Base-by-base conservation (phyloP, 169 alveolate genomes). In the Cyclospora cayetanensis region DNA sequence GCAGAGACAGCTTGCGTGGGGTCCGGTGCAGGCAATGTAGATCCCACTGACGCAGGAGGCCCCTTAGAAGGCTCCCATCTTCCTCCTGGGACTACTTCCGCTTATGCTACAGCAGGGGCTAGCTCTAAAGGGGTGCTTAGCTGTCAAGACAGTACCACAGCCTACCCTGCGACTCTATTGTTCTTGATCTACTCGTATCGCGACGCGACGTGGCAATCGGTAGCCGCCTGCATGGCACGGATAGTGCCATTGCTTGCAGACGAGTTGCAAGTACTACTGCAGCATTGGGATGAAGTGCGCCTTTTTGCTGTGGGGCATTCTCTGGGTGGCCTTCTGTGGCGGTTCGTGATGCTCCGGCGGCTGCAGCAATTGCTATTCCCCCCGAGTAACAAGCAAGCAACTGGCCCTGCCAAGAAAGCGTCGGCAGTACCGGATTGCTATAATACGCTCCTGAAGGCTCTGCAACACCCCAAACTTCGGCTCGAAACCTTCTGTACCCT, bases 311-410 rank as follows among this genome's bases (percentile, higher is more conserved):
- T 68, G 52, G 80, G 80, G 43, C 80, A 68, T 39, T 68, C 80
- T n/a, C 22, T 68, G n/a, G 80, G 80, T n/a, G 80, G 80, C 3
- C 50, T 68, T 11, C 27, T 68, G 27, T 68, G 80, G 80, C 80
- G 80, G 5, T 68, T 68, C 18, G 29, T 68, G 27, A 42, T 68
- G 52, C 46, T 46, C n/a, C 60, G 60, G 60, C 60, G 60, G 60
- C 60, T 46, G 60, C 60, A 46, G 60, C 60, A 46, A 15, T 15
- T 46, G 60, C 60, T 46, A 7, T 46, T 11, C 60, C 60, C n/a
- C 15, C n/a, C 7, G n/a, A 15, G 60, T 11, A 15, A 15, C 60
- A 46, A 46, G 60, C n/a, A 15, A 46, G 60, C 7, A 46, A 7
- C n/a, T 7, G 60, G 60, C 7, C n/a, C n/a, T 15, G 15, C n/a